Evolutionary conservation across 352 stramenopile genomes (phyloP).

Genomic region (Blastocystis sp.): DNA sequence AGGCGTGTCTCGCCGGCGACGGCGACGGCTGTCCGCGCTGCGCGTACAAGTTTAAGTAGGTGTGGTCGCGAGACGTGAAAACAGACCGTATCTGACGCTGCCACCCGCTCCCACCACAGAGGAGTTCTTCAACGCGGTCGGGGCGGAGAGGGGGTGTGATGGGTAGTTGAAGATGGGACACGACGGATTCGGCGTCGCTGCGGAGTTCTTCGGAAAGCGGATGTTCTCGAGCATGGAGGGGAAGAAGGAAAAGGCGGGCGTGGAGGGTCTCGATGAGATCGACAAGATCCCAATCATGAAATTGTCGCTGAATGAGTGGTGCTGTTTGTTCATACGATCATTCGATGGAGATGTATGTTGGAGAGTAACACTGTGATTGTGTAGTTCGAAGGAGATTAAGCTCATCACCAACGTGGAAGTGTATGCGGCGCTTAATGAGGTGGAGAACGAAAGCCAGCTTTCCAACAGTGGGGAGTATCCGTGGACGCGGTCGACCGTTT

Average conservation of each 20-base stretch:
- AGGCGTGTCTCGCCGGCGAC: background rate
- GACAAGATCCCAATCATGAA: background rate
- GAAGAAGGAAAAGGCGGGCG: background rate
- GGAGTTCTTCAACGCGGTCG: background rate
- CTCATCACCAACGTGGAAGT: conserved; percentile 40
- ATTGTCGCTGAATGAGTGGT: background rate
- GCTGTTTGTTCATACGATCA: background rate
- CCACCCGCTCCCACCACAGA: background rate
- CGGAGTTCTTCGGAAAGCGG: conserved; percentile 20
- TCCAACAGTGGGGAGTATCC: background rate
- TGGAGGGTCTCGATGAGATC: background rate
- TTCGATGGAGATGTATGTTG: background rate
- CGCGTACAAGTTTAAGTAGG: conserved; percentile 46
- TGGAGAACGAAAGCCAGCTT: background rate
- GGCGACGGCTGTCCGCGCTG: background rate
- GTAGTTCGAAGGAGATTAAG: conserved; percentile 14
- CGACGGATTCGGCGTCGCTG: background rate
- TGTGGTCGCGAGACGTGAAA: background rate
- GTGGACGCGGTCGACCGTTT: background rate
- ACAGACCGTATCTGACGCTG: background rate
- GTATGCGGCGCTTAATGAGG: background rate
- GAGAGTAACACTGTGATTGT: background rate
- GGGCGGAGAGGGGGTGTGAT: background rate
- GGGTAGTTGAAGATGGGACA: background rate
- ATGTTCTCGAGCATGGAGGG: conserved; percentile 34